Evolutionary conservation across 495 filamentous ascomycete species (phyloP).

Genomic region (Acidiella bohemica): DNA sequence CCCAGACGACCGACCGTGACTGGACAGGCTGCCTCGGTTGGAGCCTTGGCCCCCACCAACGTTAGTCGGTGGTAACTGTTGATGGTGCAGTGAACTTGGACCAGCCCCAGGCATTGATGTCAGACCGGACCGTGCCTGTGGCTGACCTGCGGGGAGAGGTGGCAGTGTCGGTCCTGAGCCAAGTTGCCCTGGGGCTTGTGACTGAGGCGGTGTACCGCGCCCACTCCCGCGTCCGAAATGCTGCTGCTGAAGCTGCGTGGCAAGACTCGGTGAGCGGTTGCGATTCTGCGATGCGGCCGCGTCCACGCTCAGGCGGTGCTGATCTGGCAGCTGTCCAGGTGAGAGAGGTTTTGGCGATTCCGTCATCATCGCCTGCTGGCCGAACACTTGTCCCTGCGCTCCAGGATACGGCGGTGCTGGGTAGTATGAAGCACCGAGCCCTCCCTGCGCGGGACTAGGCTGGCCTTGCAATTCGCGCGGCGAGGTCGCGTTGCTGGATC

Average conservation of each 20-base stretch:
- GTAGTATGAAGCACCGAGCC: slow-evolving; percentile 4
- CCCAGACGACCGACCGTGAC: slow-evolving; percentile 26
- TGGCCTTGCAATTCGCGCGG: slow-evolving; percentile 19
- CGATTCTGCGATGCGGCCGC: slow-evolving; percentile 35
- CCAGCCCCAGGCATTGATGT: slow-evolving; percentile 7
- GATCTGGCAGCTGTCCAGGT: slow-evolving; percentile 49
- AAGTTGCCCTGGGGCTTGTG: slow-evolving; percentile 13
- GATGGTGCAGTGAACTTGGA: slow-evolving; percentile 27
- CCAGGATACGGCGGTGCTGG: neutral
- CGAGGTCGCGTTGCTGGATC: slow-evolving; percentile 14
- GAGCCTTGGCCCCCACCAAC: slow-evolving; percentile 14
- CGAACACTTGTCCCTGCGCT: slow-evolving; percentile 5
- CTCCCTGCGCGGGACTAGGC: slow-evolving; percentile 13
- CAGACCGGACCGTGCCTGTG: slow-evolving; percentile 13
- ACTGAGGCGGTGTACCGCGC: slow-evolving; percentile 30
- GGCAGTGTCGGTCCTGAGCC: slow-evolving; percentile 37
- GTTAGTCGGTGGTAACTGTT: slow-evolving; percentile 17
- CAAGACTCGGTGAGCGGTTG: slow-evolving; percentile 56
- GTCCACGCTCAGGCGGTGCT: slow-evolving; percentile 43
- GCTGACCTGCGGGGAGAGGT: slow-evolving; percentile 21
- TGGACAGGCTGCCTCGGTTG: slow-evolving; percentile 29
- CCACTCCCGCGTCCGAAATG: slow-evolving; percentile 44
- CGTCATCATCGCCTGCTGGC: slow-evolving; percentile 49
- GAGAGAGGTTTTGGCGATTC: slow-evolving; percentile 82
- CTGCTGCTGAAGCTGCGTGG: slow-evolving; percentile 53